phyloP scores from a whole-genome alignment of 1,284 basidiomycete genomes.

The Ceratobasidium sp. region DNA sequence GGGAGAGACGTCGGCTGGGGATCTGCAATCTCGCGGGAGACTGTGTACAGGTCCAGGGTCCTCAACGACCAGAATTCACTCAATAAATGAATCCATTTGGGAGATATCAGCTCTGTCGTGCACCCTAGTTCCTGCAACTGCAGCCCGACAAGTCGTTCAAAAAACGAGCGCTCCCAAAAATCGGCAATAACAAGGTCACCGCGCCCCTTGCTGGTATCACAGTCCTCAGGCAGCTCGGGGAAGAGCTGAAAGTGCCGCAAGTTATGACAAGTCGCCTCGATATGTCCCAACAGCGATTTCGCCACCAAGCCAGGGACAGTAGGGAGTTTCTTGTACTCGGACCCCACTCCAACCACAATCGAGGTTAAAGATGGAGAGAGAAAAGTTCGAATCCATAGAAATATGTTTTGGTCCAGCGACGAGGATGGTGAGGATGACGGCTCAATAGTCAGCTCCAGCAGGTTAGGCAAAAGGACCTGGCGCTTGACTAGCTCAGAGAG shows the following conservation, averaged over 20 bases:
- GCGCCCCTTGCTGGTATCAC: neutral
- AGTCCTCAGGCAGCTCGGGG: neutral
- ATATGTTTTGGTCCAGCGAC: neutral
- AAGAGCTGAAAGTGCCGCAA: neutral
- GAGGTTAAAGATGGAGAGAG: neutral
- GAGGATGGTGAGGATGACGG: too few species aligned
- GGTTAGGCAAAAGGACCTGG: neutral
- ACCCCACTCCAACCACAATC: neutral
- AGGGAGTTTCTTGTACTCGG: neutral
- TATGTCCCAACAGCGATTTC: neutral
- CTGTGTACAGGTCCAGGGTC: neutral
- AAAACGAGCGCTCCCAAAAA: constrained; percentile 10
- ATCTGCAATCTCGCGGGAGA: neutral
- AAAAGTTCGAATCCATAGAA: constrained; percentile 13
- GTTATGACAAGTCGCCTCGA: neutral
- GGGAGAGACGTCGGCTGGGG: neutral
- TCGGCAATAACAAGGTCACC: neutral
- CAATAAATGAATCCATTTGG: neutral
- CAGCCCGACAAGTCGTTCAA: neutral
- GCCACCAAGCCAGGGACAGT: neutral
- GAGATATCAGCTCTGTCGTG: neutral
- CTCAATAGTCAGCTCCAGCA: neutral
- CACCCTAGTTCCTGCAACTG: neutral
- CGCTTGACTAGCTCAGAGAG: neutral
- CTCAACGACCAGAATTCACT: neutral